Evolutionary conservation across 2,329 filamentous ascomycete species (phyloP).

Genomic region (Fusarium clavum): DNA sequence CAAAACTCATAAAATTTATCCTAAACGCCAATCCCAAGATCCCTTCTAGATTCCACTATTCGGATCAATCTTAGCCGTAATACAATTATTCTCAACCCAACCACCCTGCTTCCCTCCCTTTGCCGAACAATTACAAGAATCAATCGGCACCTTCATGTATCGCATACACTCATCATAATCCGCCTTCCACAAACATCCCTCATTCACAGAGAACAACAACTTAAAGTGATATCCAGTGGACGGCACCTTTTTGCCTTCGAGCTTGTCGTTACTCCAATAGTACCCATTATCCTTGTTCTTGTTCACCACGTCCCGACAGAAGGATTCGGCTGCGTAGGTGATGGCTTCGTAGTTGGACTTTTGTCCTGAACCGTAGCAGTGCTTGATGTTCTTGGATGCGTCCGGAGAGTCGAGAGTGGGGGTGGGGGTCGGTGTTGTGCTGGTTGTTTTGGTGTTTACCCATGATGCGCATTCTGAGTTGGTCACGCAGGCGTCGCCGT

Average conservation of each 20-base stretch:
- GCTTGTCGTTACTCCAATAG: conserved; percentile 14
- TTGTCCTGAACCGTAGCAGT: conserved; percentile 26
- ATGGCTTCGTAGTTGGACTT: conserved; percentile 14
- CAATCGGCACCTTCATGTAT: conserved; percentile 43
- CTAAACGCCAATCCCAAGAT: background rate
- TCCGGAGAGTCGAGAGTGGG: background rate
- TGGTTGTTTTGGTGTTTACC: conserved; percentile 11
- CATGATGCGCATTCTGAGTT: conserved; percentile 2
- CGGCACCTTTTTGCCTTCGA: conserved; percentile 17
- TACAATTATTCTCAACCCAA: conserved; percentile 30
- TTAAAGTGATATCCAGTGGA: conserved; percentile 23
- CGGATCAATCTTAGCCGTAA: background rate
- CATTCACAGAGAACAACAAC: conserved; percentile 9
- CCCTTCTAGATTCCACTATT: background rate
- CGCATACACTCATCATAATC: conserved; percentile 38
- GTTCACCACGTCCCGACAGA: conserved; percentile 17
- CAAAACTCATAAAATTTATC: background rate
- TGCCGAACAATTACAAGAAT: conserved; percentile 43
- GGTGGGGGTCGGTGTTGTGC: background rate
- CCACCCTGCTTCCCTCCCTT: conserved; percentile 44
- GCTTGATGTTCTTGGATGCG: conserved; percentile 8
- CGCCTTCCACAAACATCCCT: conserved; percentile 35
- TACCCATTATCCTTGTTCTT: conserved; percentile 3
- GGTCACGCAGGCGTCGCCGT: background rate
- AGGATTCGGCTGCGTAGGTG: conserved; percentile 19